A percentile compares a stretch with the other conserved stretches of the same genome.
These are phyloP conservation scores for Cucumis sativus DNA, from an alignment of 306 rosid genomes.

Conservation along the genomic window Cucumber_9930_V3 NC_026658.2:6375501-6376000, in stretches of 20 bases:
- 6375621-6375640: too few relatives aligned
- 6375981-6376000: neutral
- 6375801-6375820: neutral
- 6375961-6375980: neutral
- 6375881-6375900: neutral
- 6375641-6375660: too few relatives aligned
- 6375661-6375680: too few relatives aligned
- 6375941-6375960: neutral
- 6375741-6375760: neutral
- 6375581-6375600: too few relatives aligned
- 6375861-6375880: neutral
- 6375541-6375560: too few relatives aligned
- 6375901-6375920: neutral
- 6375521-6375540: too few relatives aligned
- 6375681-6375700: too few relatives aligned
- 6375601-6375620: too few relatives aligned
- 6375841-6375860: neutral
- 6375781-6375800: neutral
- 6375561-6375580: too few relatives aligned
- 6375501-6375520: too few relatives aligned
- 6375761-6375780: neutral
- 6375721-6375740: neutral
- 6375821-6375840: neutral
- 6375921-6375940: neutral
- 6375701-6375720: neutral